phyloP scores from a whole-genome alignment of 2,329 filamentous ascomycete species.

The Aspergillus sp. region DNA sequence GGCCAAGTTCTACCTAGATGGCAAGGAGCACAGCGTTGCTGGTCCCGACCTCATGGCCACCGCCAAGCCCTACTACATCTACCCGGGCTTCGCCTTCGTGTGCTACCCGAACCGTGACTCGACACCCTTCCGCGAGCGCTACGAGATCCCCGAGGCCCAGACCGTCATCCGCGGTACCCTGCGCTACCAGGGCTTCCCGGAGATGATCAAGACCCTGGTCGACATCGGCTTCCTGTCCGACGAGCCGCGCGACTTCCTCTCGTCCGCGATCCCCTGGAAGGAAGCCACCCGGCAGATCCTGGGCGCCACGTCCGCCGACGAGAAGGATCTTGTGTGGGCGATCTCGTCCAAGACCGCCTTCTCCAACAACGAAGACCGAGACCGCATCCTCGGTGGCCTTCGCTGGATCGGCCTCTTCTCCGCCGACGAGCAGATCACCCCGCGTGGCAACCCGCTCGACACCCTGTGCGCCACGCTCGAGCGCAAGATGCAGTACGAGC shows the following conservation, averaged over 20 bases:
- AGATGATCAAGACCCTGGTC: slow-evolving; percentile 80
- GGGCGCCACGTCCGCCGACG: slow-evolving; percentile 55
- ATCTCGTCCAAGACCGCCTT: slow-evolving; percentile 71
- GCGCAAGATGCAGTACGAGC: slow-evolving; percentile 81
- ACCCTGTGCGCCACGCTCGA: slow-evolving; percentile 84
- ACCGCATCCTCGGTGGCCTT: slow-evolving; percentile 62
- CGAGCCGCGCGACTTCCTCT: slow-evolving; percentile 56
- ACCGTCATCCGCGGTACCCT: slow-evolving; percentile 80
- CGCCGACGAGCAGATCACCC: slow-evolving; percentile 55
- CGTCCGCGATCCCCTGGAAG: slow-evolving; percentile 66
- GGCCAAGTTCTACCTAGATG: slow-evolving; percentile 75
- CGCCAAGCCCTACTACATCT: slow-evolving; percentile 86
- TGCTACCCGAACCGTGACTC: slow-evolving; percentile 91
- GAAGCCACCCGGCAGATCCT: slow-evolving; percentile 74
- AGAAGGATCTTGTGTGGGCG: slow-evolving; percentile 63
- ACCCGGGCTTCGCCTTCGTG: slow-evolving; percentile 80
- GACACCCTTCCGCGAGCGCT: slow-evolving; percentile 77
- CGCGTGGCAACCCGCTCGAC: slow-evolving; percentile 73
- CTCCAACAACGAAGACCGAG: slow-evolving; percentile 56
- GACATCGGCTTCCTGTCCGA: slow-evolving; percentile 84
- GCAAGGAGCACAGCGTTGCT: slow-evolving; percentile 60
- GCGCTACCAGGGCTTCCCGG: slow-evolving; percentile 80
- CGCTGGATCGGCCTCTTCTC: slow-evolving; percentile 64
- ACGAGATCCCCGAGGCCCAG: slow-evolving; percentile 83
- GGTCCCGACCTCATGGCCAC: slow-evolving; percentile 69